These are phyloP conservation scores for Coffea canephora DNA, from an alignment of 257 asterid genomes.

Conservation along the genomic window DNA sequence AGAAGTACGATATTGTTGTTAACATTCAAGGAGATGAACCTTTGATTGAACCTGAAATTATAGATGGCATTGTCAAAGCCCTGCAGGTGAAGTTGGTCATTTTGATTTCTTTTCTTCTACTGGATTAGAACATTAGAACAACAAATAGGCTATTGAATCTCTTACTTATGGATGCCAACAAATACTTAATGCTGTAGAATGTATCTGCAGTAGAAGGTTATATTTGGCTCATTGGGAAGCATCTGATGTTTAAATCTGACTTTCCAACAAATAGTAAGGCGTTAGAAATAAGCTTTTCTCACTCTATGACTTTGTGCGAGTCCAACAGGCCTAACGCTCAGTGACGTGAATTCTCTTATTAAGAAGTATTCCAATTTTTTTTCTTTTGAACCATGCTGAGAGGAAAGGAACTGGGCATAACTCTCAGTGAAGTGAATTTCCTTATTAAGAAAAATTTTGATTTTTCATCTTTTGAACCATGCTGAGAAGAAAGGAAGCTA, in stretches of 20 bases:
- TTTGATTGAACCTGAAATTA: slow-evolving; percentile 85
- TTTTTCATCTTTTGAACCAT: not conserved
- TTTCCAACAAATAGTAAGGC: too few species aligned
- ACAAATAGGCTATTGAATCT: not conserved
- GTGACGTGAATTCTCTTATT: too few species aligned
- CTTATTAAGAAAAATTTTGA: not conserved
- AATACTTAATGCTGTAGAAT: not conserved
- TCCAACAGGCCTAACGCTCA: not conserved
- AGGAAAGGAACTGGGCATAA: not conserved
- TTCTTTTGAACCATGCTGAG: not conserved
- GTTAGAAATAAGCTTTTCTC: not conserved
- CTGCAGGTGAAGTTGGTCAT: slow-evolving; percentile 52
- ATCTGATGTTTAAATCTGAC: not conserved
- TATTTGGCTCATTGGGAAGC: not conserved
- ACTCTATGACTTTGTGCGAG: not conserved
- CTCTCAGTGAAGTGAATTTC: not conserved
- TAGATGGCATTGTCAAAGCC: slow-evolving; percentile 78
- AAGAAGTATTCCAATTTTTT: too few species aligned
- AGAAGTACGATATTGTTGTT: slow-evolving; percentile 72
- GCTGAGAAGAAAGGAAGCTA: not conserved
- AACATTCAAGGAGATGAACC: slow-evolving; percentile 98
- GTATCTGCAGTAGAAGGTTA: not conserved
- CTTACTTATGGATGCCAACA: not conserved
- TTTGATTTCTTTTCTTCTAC: not conserved
- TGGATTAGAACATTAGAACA: not conserved